Base-by-base conservation (phyloP, 208 protist species). In the Trypanosoma grayi region DNA sequence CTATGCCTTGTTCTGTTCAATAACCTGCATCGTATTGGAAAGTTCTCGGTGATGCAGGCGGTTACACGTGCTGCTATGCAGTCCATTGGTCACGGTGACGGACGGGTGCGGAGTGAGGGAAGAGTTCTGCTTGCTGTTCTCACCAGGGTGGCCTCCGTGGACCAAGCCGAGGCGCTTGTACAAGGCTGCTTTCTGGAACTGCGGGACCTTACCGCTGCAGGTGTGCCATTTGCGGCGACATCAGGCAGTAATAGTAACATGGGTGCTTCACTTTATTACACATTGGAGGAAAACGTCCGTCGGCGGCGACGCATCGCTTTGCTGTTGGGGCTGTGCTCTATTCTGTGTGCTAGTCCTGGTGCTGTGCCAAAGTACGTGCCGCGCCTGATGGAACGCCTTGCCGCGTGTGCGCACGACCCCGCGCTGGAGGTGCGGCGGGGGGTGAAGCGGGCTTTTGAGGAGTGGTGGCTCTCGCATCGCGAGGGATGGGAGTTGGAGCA, bases 21-120 rank as follows among this genome's bases (percentile, higher is more conserved):
- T 18, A 94, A 94, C 58, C 58, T 89, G 7, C 88, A 92, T 68
- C 84, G 83, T 50, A 83, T 94, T 62, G 88, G 85, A 18, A 78
- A 77, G 67, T 94, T 75, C 51, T 70, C 66, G 11, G 47, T 79
- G 34, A 90, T 92, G 73, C 44, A 73, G 60, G 70, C 44, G 33
- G 69, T 92, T 16, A 44, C 69, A 10, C 67, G 70, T 14, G 83
- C 85, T 0, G 73, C 80, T 11, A 34, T 90, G 33, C 34, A 47
- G 4, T 72, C 61, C 24, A 74, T 94, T 47, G 73, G 65, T 14
- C 73, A 88, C 62, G 60, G 66, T 7, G 80, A 92, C 61, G 75
- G 67, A 0, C 60, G 34, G 5, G 56, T 87, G 46, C 84, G 83
- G 10, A 53, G 44, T 10, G 65, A 84, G 37, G 81, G 80, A 18